Base-by-base conservation (phyloP, 805 yeast genomes). In the Candida corydali region DNA sequence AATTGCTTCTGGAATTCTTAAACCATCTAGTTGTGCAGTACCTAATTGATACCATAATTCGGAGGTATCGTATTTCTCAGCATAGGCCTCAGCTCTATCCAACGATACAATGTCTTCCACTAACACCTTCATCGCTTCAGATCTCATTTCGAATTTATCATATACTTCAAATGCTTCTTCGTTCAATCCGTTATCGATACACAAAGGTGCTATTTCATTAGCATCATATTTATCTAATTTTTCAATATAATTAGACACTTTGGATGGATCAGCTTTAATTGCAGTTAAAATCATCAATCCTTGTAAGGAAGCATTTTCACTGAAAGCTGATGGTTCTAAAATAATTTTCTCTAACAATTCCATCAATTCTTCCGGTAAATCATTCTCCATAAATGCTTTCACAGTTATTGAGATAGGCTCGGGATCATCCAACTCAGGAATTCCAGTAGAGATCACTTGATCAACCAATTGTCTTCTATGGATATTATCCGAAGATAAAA, bases 121-220 rank as follows among this genome's bases (percentile, higher is more conserved):
- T 53, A 93, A 72, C 12, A 93, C 98, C 47, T 76, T 80, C 75
- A 93, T 73, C 22, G 98, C 98, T 40, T 85, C 82, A 12, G 73
- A 50, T 54, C 82, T 71, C 61, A 80, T 70, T 50, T 84, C 88
- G 58, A 85, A 80, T 69, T 86, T 88, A 61, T 86, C 80, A 59
- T 87, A 91, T 34, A 91, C 85, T 61, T 86, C 89, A 57, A 86
- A 86, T 0, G 98, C 98, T 65, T 93, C 98, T 66, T 93, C 98
- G 52, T 76, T 71, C 50, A 93, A 73, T 33, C 82, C 88, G 50
- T 86, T 86, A 57, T 88, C 95, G 52, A 88, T 75, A 71, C 95
- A 85, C 54, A 89, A 75, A 41, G 88, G 83, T 28, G 96, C 96
- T 64, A 93, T 93, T 64, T 93, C 98, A 46, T 78, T 79, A 27